These are phyloP conservation scores for Berkeleyomyces basicola DNA, from an alignment of 2,329 filamentous ascomycete genomes.

Conservation along the genomic window DNA sequence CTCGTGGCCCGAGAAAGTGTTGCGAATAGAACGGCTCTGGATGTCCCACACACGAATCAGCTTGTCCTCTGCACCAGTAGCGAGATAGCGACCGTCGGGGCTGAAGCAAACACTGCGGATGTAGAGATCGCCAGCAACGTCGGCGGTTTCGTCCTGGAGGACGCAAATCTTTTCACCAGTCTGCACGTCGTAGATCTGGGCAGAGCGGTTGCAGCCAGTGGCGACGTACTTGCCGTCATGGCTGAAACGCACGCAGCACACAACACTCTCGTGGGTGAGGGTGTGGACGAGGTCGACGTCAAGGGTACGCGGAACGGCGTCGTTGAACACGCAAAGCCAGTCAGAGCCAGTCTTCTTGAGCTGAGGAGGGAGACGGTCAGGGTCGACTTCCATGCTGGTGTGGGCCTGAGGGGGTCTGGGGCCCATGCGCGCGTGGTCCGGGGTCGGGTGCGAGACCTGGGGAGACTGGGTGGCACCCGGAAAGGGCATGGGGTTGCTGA, in stretches of 20 bases:
- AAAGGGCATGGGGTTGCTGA: conserved; percentile 75
- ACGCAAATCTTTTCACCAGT: conserved; percentile 78
- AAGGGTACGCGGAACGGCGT: conserved; percentile 68
- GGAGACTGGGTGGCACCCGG: conserved; percentile 69
- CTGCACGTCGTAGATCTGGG: conserved; percentile 93
- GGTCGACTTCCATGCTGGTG: conserved; percentile 51
- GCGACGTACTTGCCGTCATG: conserved; percentile 89
- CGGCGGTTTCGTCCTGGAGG: conserved; percentile 74
- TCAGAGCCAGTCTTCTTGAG: conserved; percentile 80
- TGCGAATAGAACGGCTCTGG: conserved; percentile 61
- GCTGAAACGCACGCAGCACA: conserved; percentile 96
- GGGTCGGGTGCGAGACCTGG: conserved; percentile 71
- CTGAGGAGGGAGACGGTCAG: conserved; percentile 67
- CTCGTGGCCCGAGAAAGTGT: conserved; percentile 91
- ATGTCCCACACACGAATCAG: conserved; percentile 98
- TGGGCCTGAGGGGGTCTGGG: conserved; percentile 23
- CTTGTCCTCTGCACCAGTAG: conserved; percentile 95
- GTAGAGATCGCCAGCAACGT: conserved; percentile 82
- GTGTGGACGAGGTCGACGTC: conserved; percentile 93
- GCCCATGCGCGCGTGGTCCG: conserved; percentile 42
- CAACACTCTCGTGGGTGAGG: conserved; percentile 83
- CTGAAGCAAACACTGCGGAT: conserved; percentile 98
- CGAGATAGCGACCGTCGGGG: conserved; percentile 82
- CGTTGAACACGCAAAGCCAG: conserved; percentile 97
- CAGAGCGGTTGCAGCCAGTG: conserved; percentile 93